These are phyloP conservation scores for Penicillium canescens DNA, from an alignment of 495 filamentous ascomycete genomes.

Conservation along the genomic window DNA sequence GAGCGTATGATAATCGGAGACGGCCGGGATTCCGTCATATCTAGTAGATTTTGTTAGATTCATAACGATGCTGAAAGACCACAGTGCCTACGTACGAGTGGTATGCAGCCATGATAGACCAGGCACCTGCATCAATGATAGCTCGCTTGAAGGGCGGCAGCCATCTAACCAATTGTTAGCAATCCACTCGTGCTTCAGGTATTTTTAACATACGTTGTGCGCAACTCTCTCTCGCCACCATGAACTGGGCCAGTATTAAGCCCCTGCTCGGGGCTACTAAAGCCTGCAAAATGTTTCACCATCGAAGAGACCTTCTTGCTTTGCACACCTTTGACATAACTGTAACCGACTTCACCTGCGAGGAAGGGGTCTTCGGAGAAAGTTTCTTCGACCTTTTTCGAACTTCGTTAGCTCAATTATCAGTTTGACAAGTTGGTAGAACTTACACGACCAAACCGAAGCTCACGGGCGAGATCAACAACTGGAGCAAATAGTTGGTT, in stretches of 20 bases:
- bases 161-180: constrained; percentile 37
- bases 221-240: constrained; percentile 65
- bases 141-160: constrained; percentile 64
- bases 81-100: constrained; percentile 43
- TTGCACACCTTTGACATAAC: constrained; percentile 62
- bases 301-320: constrained; percentile 62
- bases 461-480: constrained; percentile 65
- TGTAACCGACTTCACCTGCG: constrained; percentile 59
- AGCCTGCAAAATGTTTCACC: constrained; percentile 71
- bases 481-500: constrained; percentile 71
- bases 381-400: constrained; percentile 60
- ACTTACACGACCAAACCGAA: constrained; percentile 60
- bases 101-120: constrained; percentile 68
- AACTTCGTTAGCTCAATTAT: not conserved
- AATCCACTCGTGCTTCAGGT: not conserved
- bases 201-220: constrained; percentile 49
- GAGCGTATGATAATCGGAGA: constrained; percentile 60
- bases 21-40: constrained; percentile 64
- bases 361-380: constrained; percentile 66
- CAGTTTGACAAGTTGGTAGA: too few relatives aligned
- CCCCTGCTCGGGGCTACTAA: constrained; percentile 65
- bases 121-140: constrained; percentile 67
- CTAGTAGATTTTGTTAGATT: constrained; percentile 13
- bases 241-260: constrained; percentile 69
- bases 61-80: not conserved